These are phyloP conservation scores for Polytrichum commune DNA, from an alignment of 225 moss, liverwort and hornwort genomes.

Conservation along the genomic window DNA sequence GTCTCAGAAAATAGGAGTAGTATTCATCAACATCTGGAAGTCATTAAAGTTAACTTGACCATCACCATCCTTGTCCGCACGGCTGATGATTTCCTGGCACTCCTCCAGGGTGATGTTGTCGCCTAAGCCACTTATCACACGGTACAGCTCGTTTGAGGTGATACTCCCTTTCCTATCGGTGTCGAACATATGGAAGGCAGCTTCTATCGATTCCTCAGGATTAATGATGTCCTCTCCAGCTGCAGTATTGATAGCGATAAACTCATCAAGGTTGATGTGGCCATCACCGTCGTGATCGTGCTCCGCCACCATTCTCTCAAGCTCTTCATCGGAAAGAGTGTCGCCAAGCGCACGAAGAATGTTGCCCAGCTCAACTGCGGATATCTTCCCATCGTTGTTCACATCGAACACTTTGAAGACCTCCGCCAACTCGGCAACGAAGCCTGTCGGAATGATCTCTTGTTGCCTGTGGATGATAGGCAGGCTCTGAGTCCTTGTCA, in stretches of 20 bases:
- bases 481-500: slow-evolving; percentile 5
- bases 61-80: slow-evolving; percentile 19
- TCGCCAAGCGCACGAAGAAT: slow-evolving; percentile 39
- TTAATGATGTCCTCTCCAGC: slow-evolving; percentile 4
- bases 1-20: background rate
- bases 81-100: slow-evolving; percentile 14
- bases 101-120: slow-evolving; percentile 5
- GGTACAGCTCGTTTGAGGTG: slow-evolving; percentile 10
- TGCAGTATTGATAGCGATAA: slow-evolving; percentile 27
- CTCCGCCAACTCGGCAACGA: slow-evolving; percentile 22
- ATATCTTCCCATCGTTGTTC: slow-evolving; percentile 44
- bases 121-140: slow-evolving; percentile 6
- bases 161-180: slow-evolving; percentile 14
- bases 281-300: slow-evolving; percentile 39
- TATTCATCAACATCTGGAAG: slow-evolving; percentile 15
- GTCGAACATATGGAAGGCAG: slow-evolving; percentile 31
- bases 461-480: background rate
- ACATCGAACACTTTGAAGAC: slow-evolving; percentile 43
- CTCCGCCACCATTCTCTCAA: slow-evolving; percentile 36
- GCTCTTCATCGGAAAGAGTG: slow-evolving; percentile 25
- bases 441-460: slow-evolving; percentile 1
- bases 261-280: slow-evolving; percentile 35
- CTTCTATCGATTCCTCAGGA: slow-evolving; percentile 25
- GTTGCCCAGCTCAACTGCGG: slow-evolving; percentile 25
- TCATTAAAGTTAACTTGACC: slow-evolving; percentile 17